These are phyloP conservation scores for Fusarium proliferatum DNA, from an alignment of 2,329 filamentous ascomycete genomes.

Conservation along the genomic window DNA sequence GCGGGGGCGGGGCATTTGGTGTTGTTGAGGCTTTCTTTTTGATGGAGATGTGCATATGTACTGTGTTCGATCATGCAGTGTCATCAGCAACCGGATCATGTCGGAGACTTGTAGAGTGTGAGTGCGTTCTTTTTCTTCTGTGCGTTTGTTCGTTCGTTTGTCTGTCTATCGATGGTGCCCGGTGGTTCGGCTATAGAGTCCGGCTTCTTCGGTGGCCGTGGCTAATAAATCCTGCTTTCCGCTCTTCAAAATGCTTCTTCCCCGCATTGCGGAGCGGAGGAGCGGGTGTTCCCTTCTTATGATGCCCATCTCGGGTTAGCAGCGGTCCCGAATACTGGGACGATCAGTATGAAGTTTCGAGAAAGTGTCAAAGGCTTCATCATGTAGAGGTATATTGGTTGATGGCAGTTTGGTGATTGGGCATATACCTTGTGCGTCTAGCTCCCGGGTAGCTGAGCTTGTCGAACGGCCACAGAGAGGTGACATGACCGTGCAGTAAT, in stretches of 20 bases:
- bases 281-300: slow-evolving; percentile 26
- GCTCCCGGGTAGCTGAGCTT: neutral
- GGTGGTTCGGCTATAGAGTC: slow-evolving; percentile 13
- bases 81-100: slow-evolving; percentile 26
- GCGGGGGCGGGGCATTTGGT: slow-evolving; percentile 35
- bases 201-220: slow-evolving; percentile 6
- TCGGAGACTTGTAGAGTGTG: slow-evolving; percentile 12
- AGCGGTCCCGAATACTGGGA: neutral
- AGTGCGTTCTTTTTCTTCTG: neutral
- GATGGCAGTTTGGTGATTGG: neutral
- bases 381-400: neutral
- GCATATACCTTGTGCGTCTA: neutral
- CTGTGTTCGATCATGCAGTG: slow-evolving; percentile 31
- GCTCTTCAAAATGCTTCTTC: slow-evolving; percentile 4
- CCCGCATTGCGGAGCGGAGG: slow-evolving; percentile 35
- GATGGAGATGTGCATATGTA: slow-evolving; percentile 17
- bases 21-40: neutral
- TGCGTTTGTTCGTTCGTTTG: neutral
- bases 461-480: neutral
- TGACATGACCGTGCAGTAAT: neutral
- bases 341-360: neutral
- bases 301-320: slow-evolving; percentile 17
- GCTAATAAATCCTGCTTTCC: slow-evolving; percentile 8
- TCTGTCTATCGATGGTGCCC: neutral
- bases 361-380: neutral